These are phyloP conservation scores for Trypanosoma vivax DNA, from an alignment of 208 protist genomes.

Conservation along the genomic window DNA sequence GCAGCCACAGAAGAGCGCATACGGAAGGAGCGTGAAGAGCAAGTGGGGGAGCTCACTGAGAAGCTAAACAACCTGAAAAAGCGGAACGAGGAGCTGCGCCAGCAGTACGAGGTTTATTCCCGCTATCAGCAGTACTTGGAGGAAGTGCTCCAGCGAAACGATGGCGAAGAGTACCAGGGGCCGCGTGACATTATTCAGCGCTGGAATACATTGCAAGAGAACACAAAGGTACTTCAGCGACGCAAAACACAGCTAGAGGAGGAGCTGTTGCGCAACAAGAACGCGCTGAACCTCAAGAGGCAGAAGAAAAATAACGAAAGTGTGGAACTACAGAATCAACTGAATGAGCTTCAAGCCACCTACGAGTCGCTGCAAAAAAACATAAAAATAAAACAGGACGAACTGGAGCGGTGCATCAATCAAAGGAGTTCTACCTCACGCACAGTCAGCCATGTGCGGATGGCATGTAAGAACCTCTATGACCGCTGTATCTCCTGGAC, in stretches of 20 bases:
- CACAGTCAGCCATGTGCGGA: constrained; percentile 86
- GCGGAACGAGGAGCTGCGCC: constrained; percentile 48
- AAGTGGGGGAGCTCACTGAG: constrained; percentile 61
- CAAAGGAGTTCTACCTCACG: constrained; percentile 84
- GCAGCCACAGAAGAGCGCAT: constrained; percentile 76
- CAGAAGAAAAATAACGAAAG: constrained; percentile 81
- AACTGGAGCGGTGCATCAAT: constrained; percentile 81
- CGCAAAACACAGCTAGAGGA: constrained; percentile 89
- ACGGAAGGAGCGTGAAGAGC: constrained; percentile 78
- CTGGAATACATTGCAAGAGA: constrained; percentile 88
- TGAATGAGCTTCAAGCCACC: constrained; percentile 82
- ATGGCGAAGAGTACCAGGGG: constrained; percentile 89
- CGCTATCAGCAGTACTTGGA: constrained; percentile 89
- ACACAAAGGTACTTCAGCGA: constrained; percentile 85
- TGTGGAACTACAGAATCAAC: constrained; percentile 84
- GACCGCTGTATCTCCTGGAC: constrained; percentile 83
- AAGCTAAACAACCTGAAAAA: constrained; percentile 48
- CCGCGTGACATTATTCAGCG: constrained; percentile 87
- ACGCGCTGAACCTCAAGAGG: constrained; percentile 67
- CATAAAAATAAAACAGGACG: constrained; percentile 86
- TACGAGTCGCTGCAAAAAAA: constrained; percentile 81
- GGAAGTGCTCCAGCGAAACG: constrained; percentile 83
- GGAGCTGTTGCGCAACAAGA: constrained; percentile 85
- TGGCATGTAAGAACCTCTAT: constrained; percentile 87
- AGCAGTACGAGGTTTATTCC: constrained; percentile 49